These are phyloP conservation scores for Phytophthora melonis DNA, from an alignment of 352 stramenopile species.

Conservation along the genomic window DNA sequence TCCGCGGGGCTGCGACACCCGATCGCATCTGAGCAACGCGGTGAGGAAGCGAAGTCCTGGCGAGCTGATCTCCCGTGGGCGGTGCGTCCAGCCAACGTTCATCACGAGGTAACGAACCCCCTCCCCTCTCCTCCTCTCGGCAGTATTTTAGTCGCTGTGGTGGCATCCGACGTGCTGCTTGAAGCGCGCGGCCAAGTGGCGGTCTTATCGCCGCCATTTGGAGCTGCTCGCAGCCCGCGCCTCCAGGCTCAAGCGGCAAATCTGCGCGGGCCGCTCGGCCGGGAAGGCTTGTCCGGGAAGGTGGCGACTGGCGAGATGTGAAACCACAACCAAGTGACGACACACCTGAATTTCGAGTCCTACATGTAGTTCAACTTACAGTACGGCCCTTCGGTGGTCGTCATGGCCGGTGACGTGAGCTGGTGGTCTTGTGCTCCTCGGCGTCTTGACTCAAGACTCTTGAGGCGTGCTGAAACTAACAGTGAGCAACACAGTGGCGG, in stretches of 20 bases:
- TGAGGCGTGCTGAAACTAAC: too few relatives aligned
- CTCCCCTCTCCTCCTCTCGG: background rate
- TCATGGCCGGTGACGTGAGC: background rate
- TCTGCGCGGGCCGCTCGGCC: background rate
- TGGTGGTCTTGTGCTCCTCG: too few relatives aligned
- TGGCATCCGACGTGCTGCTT: constrained; percentile 1
- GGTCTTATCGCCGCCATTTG: background rate
- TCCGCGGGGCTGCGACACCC: constrained; percentile 13
- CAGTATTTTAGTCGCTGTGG: background rate
- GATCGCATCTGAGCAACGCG: constrained; percentile 18
- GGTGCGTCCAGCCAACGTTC: background rate
- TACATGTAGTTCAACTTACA: constrained; percentile 17
- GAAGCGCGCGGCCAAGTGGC: constrained; percentile 19
- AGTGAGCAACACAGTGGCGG: too few relatives aligned
- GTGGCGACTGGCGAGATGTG: constrained; percentile 30
- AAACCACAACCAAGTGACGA: constrained; percentile 6
- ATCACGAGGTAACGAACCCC: constrained; percentile 15
- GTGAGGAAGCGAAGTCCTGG: constrained; percentile 21
- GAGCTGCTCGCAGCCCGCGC: constrained; percentile 10
- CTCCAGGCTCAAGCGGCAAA: constrained; percentile 13
- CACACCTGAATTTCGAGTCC: constrained; percentile 10
- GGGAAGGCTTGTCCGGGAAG: constrained; percentile 5
- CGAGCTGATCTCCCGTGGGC: constrained; percentile 5
- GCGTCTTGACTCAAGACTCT: rapidly evolving
- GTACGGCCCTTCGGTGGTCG: constrained; percentile 27